phyloP scores from a whole-genome alignment of 2,329 filamentous ascomycete genomes.

The Diaporthe nobilis region DNA sequence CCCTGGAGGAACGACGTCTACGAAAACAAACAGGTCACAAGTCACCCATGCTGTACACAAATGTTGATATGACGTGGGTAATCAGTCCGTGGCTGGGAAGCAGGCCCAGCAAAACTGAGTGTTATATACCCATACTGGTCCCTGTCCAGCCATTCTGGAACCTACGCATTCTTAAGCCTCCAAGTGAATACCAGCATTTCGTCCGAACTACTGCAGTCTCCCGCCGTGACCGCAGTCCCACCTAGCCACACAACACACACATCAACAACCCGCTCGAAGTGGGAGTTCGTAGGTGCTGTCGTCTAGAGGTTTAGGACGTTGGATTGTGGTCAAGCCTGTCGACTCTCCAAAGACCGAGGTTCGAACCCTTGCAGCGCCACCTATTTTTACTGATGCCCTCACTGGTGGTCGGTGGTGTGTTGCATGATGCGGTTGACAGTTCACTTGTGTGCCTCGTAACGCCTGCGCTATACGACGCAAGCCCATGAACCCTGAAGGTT shows the following conservation, averaged over 20 bases:
- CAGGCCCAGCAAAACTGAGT: too few relatives aligned
- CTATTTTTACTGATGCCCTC: not conserved
- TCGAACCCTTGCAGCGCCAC: constrained; percentile 33
- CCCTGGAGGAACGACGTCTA: too few relatives aligned
- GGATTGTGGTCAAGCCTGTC: constrained; percentile 13
- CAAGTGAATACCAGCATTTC: not conserved
- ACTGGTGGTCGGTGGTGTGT: not conserved
- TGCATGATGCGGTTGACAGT: too few relatives aligned
- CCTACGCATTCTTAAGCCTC: too few relatives aligned
- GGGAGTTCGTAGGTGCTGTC: not conserved
- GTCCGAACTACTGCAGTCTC: not conserved
- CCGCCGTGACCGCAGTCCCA: not conserved
- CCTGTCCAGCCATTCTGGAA: too few relatives aligned
- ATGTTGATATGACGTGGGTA: too few relatives aligned
- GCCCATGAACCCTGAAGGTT: too few relatives aligned
- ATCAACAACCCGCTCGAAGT: not conserved
- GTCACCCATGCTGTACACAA: too few relatives aligned
- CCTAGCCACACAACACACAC: too few relatives aligned
- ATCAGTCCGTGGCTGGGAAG: too few relatives aligned
- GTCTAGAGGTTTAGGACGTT: constrained; percentile 32
- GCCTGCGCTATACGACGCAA: not conserved
- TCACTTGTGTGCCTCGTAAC: not conserved
- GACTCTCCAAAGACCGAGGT: constrained; percentile 31
- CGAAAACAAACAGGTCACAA: too few relatives aligned
- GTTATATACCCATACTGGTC: too few relatives aligned